Evolutionary conservation across 331 rosid species (phyloP).

Genomic region (Stylosanthes scabra): DNA sequence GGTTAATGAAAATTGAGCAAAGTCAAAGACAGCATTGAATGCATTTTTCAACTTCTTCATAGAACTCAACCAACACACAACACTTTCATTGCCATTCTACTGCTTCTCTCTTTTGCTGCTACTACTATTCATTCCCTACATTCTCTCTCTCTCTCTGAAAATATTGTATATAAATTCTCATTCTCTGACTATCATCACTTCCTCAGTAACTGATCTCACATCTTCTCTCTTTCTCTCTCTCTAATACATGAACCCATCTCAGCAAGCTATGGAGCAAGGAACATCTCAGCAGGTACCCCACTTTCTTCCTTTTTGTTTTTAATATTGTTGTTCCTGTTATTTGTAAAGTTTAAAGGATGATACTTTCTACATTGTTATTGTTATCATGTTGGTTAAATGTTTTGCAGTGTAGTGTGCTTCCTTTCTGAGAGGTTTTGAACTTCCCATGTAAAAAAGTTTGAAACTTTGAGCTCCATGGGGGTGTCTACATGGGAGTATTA

Average conservation of each 20-base stretch:
- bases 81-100: conserved; percentile 62
- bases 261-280: conserved; percentile 66
- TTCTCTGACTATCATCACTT: conserved; percentile 33
- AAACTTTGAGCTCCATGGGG: conserved; percentile 27
- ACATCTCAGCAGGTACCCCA: conserved; percentile 67
- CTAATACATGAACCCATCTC: conserved; percentile 70
- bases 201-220: conserved; percentile 28
- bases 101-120: conserved; percentile 32
- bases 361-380: neutral
- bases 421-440: neutral
- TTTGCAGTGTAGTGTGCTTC: neutral
- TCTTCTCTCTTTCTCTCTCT: conserved; percentile 9
- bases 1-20: neutral
- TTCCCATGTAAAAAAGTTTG: neutral
- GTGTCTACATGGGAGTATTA: neutral
- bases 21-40: conserved; percentile 50
- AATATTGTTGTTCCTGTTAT: neutral
- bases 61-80: conserved; percentile 42
- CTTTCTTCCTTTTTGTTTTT: neutral
- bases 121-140: neutral
- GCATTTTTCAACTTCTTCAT: conserved; percentile 57
- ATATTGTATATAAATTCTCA: conserved; percentile 25
- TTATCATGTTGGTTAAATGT: conserved; percentile 2
- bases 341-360: neutral
- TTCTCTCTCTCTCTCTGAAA: neutral